Percentiles rank a stretch among this genome's conserved stretches.
Conservation (phyloP, 306 rosid species). For the Phaseolus lunatus region DNA sequence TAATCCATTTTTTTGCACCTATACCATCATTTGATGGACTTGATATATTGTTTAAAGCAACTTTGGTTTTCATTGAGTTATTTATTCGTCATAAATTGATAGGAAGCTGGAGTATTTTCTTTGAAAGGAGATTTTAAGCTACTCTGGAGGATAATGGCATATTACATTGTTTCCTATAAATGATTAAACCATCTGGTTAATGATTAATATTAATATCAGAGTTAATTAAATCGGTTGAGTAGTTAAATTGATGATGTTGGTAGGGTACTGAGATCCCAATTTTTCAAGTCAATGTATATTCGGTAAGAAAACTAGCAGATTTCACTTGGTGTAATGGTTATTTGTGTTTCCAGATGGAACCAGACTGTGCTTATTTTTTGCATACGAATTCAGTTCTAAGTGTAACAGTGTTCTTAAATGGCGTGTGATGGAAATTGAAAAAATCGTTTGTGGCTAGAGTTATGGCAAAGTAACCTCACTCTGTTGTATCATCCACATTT, state of each 20-base stretch:
- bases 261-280: background rate
- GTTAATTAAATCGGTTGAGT: background rate
- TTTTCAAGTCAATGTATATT: background rate
- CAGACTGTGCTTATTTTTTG: background rate
- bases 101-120: background rate
- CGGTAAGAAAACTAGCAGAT: background rate
- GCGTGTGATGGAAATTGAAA: background rate
- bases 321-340: background rate
- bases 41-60: background rate
- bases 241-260: background rate
- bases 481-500: too few relatives aligned
- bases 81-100: background rate
- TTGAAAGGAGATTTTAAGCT: background rate
- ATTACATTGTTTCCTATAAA: background rate
- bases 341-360: background rate
- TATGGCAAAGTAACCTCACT: background rate
- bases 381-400: background rate
- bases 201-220: background rate
- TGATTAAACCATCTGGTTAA: background rate
- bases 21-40: slow-evolving; percentile 7
- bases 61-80: background rate
- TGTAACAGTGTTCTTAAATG: background rate
- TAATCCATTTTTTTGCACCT: background rate
- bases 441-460: background rate
- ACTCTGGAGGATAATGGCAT: background rate